Evolutionary conservation across 768 basidiomycete genomes (phyloP), one percentile per base, ranked within the genome.

Genomic region (Agrocybe chaxingu): DNA sequence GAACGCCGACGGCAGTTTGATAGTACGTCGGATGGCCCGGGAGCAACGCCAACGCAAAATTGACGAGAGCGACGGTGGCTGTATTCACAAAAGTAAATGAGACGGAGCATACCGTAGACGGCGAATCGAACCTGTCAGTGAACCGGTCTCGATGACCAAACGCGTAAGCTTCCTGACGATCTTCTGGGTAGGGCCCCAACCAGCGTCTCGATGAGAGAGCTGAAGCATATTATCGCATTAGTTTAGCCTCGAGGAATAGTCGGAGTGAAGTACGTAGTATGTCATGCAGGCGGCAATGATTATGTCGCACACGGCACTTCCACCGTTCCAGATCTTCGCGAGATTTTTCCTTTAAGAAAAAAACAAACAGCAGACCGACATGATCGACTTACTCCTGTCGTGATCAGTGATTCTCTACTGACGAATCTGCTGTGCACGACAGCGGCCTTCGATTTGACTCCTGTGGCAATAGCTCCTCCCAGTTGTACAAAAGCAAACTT

Each of bases 241-340:
- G 9, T 5, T 34, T 6, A 30, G 4, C 16, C 9, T 8, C n/a
- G 24, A 32, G 13, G 1, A 19, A 9, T 24, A 32, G 16, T 19
- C 11, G 24, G 47, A 9, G 34, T 34, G 31, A 5, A 53, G 44
- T 13, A 54, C 56, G 34, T 57, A 54, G 31, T 52, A 54, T 6
- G 50, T 18, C 56, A 57, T 57, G 10, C 44, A 44, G 11, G 43
- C 48, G 7, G 56, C 53, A 35, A 57, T 57, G 8, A 54, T 44
- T 9, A 57, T 43, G 42, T 57, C 48, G 43, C 56, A 57, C 4
- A 51, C 47, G 1, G 53, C 50, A 32, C 56, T 57, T 1, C 50
- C 49, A 10, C 56, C 56, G 32, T 57, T 49, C 56, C 56, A 57
- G 10, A 57, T 57, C 56, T 57, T 24, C 5, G 24, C 24, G 24